Base-by-base conservation (phyloP, 768 basidiomycete genomes). In the Cytidiella melzeri region DNA sequence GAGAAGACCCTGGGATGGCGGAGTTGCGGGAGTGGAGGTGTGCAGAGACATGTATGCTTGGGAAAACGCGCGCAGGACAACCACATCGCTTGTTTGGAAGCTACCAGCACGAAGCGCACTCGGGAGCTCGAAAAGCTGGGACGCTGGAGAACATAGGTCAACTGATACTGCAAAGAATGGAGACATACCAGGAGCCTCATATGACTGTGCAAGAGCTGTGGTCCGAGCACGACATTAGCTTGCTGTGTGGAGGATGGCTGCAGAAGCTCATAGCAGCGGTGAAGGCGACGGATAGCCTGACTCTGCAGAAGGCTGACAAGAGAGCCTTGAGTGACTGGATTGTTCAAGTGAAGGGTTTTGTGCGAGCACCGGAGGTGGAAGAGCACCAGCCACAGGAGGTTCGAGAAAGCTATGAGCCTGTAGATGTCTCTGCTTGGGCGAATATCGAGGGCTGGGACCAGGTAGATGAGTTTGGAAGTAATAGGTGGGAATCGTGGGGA, bases 241-340 rank as follows among this genome's bases (percentile, higher is more conserved):
- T 65, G 2, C 47, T 72, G 6, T 84, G 83, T 50, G 80, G 80
- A 6, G 83, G 82, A 0, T 80, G 76, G 74, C 68, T 83, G n/a
- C 80, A 81, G 54, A 51, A 75, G 13, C 60, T 83, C 21, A 59
- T 79, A 0, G 65, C 69, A 28, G 76, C 77, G 0, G 65, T 79
- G 3, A 74, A 77, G 34, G 62, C 66, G 18, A 52, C 66, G 26
- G 36, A 54, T 3, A 55, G 46, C 19, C 54, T 73, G 38, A 47
- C 55, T 15, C 26, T 67, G 21, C 53, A 41, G 45, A 61, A 6
- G 45, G 47, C 39, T 54, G 54, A 38, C 10, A 19, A 11, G 45
- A 59, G 19, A 9, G 48, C 57, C 25, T 52, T 26, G 30, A 34
- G 15, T 26, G 61, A 62, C 39, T 70, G 70, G 71, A 53, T 41